Evolutionary conservation across 2,329 filamentous ascomycete genomes (phyloP), one percentile per base, ranked within the genome.

Genomic region (Colletotrichum horii): DNA sequence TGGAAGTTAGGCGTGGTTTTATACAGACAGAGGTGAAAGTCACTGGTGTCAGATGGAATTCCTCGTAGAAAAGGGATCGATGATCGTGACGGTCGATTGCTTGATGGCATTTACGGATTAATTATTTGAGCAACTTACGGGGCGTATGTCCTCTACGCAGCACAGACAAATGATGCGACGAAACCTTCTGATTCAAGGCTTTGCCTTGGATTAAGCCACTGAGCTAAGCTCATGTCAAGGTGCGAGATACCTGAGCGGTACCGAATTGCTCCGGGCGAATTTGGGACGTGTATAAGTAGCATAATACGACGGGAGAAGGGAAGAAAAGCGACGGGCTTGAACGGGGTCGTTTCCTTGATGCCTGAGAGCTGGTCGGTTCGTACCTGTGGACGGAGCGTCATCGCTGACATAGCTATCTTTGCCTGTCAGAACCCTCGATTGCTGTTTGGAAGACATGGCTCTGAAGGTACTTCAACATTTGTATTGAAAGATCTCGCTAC

Each of bases 251-350:
- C 38, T 6, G 19, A n/a, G 38, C 19, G 9, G 6, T 11, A 43
- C 1, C 0, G 8, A 2, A n/a, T 6, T 43, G 8, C 8, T n/a
- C 38, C 8, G 38, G 1, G 16, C 6, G 38, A 4, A 11, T 43
- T 43, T 0, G 2, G 8, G 38, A 2, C 38, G 5, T 12, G 5
- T 0, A 4, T n/a, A 43, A n/a, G 9, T 48, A n/a, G 1, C 38
- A 48, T 0, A n/a, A 48, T 48, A 48, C 36, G 8, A 6, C 9
- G 36, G 16, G 19, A n/a, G 38, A 4, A n/a, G 2, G 19, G 38
- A 2, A n/a, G 19, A 9, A 48, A 48, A 48, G 38, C 38, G 2
- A 1, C 38, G 19, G 9, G 0, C 19, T 48, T 0, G 38, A 48
- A 48, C 2, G 38, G 38, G 1, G 1, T 48, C 1, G 19, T 48